Percentiles rank a stretch among this genome's conserved stretches.
These are phyloP conservation scores for Lentinula aciculospora DNA, from an alignment of 768 basidiomycete genomes.

Conservation along the genomic window DNA sequence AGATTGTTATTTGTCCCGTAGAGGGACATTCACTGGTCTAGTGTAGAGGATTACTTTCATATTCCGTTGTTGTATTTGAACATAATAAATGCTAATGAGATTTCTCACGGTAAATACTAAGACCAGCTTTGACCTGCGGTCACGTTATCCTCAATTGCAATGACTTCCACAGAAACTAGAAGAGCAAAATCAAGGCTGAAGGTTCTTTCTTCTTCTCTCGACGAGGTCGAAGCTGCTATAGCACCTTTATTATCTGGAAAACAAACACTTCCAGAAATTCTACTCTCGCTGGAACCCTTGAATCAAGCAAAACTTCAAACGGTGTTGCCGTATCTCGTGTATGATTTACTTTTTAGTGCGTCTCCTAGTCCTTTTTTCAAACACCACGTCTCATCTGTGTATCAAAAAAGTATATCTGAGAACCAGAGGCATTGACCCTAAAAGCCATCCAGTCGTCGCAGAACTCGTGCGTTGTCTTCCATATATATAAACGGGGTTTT, in stretches of 20 bases:
- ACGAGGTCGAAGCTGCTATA: conserved; percentile 61
- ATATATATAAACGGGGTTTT: background rate
- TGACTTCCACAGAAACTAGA: conserved; percentile 26
- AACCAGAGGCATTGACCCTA: conserved; percentile 73
- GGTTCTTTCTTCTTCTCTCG: conserved; percentile 51
- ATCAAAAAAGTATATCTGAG: conserved; percentile 66
- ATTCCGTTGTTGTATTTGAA: too few species aligned
- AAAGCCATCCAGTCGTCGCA: conserved; percentile 67
- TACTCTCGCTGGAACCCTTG: conserved; percentile 59
- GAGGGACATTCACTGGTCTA: too few species aligned
- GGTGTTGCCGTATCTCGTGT: conserved; percentile 73
- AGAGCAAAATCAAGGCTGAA: conserved; percentile 43
- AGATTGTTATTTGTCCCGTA: too few species aligned
- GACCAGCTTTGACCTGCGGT: background rate
- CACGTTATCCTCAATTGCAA: background rate
- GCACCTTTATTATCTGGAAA: conserved; percentile 51
- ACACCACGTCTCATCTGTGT: background rate
- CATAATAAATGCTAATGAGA: too few species aligned
- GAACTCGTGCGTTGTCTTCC: conserved; percentile 48
- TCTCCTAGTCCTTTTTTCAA: conserved; percentile 6
- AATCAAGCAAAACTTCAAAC: conserved; percentile 82
- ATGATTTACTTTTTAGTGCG: conserved; percentile 84
- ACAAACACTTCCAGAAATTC: conserved; percentile 61
- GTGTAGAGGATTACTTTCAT: too few species aligned
- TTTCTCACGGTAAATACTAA: background rate